Conservation (phyloP, 768 basidiomycete species). For the Russula abietina region DNA sequence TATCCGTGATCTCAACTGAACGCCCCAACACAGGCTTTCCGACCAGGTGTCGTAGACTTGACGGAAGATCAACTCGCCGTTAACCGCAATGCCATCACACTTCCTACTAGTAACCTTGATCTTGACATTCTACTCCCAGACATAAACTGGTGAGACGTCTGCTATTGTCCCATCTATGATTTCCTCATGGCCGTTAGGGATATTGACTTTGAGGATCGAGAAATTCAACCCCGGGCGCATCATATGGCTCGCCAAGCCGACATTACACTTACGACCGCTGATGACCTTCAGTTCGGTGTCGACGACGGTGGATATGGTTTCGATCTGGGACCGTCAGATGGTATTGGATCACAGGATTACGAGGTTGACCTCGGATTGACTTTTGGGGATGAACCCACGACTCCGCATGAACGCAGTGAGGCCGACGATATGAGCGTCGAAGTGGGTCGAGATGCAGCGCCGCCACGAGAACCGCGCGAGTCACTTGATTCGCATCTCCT, state of each 20-base stretch:
- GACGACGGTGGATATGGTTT: conserved; percentile 58
- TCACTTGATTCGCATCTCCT: conserved; percentile 61
- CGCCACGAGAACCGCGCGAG: conserved; percentile 40
- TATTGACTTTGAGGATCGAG: conserved; percentile 67
- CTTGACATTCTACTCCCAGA: conserved; percentile 76
- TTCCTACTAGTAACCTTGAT: conserved; percentile 71
- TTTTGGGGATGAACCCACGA: conserved; percentile 49
- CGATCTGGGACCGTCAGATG: conserved; percentile 71
- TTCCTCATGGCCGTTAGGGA: conserved; percentile 46
- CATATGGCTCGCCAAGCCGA: conserved; percentile 83
- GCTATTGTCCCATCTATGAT: conserved; percentile 12
- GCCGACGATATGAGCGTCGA: conserved; percentile 63
- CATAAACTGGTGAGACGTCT: conserved; percentile 59
- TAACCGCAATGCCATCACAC: conserved; percentile 82
- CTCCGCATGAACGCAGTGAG: conserved; percentile 30
- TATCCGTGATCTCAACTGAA: not conserved
- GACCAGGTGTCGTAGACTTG: conserved; percentile 92
- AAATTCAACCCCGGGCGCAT: conserved; percentile 60
- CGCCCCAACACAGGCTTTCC: conserved; percentile 64
- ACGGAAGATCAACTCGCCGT: conserved; percentile 90
- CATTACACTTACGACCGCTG: conserved; percentile 76
- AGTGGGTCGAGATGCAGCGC: conserved; percentile 66
- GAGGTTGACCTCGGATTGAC: conserved; percentile 72
- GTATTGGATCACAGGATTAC: conserved; percentile 83
- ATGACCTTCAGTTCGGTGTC: conserved; percentile 64